phyloP scores from a whole-genome alignment of 2,329 filamentous ascomycete species.

The Paracamarosporium sp. region DNA sequence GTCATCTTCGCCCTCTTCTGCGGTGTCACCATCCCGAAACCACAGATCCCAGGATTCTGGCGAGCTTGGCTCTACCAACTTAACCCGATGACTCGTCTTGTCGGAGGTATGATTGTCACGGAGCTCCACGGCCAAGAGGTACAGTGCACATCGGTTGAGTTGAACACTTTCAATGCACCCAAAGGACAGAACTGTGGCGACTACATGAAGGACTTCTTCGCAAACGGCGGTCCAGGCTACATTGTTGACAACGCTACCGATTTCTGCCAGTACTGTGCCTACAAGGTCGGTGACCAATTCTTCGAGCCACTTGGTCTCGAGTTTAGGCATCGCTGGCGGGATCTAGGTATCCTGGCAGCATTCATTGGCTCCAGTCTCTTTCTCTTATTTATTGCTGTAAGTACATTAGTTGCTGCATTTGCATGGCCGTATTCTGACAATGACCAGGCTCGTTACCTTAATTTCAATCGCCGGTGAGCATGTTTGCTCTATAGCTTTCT shows the following conservation, averaged over 20 bases:
- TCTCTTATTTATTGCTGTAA: conserved; percentile 64
- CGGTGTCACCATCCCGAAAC: conserved; percentile 80
- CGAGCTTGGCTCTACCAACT: conserved; percentile 81
- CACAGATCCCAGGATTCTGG: conserved; percentile 81
- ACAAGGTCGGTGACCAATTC: conserved; percentile 80
- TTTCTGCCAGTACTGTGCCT: conserved; percentile 82
- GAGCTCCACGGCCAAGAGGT: conserved; percentile 73
- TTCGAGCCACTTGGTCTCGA: conserved; percentile 71
- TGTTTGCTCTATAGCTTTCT: neutral
- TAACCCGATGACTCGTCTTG: conserved; percentile 82
- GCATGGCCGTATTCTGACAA: neutral
- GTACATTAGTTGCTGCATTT: conserved; percentile 24
- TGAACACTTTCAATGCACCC: conserved; percentile 73
- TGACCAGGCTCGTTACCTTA: conserved; percentile 1
- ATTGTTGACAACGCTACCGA: conserved; percentile 70
- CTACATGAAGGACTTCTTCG: conserved; percentile 78
- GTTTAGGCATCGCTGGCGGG: conserved; percentile 77
- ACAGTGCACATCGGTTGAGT: conserved; percentile 65
- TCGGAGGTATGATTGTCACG: conserved; percentile 80
- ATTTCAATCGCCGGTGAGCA: conserved; percentile 6
- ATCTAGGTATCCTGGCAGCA: conserved; percentile 77
- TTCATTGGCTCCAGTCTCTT: conserved; percentile 82
- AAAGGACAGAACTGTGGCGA: conserved; percentile 71
- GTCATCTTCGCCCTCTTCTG: conserved; percentile 87
- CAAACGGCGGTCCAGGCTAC: conserved; percentile 73